Evolutionary conservation across 164 flowering plant genomes (phyloP).

Genomic region (Litsea cubeba): DNA sequence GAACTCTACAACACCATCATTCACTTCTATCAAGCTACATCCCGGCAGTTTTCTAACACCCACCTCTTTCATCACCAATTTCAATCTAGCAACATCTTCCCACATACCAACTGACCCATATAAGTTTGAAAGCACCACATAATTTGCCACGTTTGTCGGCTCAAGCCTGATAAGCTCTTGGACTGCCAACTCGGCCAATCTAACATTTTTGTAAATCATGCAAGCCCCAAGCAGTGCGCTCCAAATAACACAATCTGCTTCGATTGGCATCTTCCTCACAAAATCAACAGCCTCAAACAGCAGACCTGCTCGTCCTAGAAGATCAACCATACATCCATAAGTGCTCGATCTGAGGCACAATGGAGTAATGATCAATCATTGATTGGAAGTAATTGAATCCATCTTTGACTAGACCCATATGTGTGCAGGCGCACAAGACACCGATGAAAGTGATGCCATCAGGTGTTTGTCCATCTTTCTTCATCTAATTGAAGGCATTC

Average conservation of each 20-base stretch:
- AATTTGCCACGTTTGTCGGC: slow-evolving; percentile 57
- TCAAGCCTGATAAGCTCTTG: slow-evolving; percentile 47
- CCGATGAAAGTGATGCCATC: slow-evolving; percentile 68
- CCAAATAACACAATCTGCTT: slow-evolving; percentile 75
- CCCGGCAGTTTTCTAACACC: slow-evolving; percentile 54
- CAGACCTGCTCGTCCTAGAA: slow-evolving; percentile 54
- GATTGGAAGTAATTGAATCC: slow-evolving; percentile 46
- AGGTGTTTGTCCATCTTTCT: slow-evolving; percentile 35
- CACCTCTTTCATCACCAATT: slow-evolving; percentile 50
- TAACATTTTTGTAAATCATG: slow-evolving; percentile 42
- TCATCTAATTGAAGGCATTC: slow-evolving; percentile 42
- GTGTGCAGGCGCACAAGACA: slow-evolving; percentile 63
- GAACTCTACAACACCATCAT: slow-evolving; percentile 45
- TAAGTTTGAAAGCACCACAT: slow-evolving; percentile 58
- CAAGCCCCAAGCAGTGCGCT: slow-evolving; percentile 63
- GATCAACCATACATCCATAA: slow-evolving; percentile 79
- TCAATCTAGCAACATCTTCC: slow-evolving; percentile 50
- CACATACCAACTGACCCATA: slow-evolving; percentile 50
- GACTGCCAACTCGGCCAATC: slow-evolving; percentile 55
- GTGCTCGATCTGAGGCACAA: slow-evolving; percentile 65
- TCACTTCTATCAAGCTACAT: slow-evolving; percentile 56
- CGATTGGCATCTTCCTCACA: slow-evolving; percentile 52
- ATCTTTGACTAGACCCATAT: slow-evolving; percentile 54
- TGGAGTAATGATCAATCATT: slow-evolving; percentile 42
- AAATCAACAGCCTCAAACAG: slow-evolving; percentile 48